These are phyloP conservation scores for Chlorella sp. DNA, from an alignment of 139 green algal species.

Conservation along the genomic window DNA sequence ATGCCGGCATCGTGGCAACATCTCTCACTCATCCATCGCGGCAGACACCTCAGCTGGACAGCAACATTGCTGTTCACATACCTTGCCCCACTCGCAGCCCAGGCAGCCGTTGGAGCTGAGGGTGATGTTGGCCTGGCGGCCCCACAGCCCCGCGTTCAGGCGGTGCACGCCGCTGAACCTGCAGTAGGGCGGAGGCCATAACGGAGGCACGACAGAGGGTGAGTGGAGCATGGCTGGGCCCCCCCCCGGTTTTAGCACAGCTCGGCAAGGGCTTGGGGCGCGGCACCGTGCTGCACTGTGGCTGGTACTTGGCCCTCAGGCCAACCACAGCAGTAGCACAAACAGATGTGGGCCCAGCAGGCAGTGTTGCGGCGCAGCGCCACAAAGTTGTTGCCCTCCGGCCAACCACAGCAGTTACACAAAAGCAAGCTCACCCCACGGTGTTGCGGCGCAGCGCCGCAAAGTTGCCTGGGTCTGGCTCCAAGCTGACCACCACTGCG, in stretches of 20 bases:
- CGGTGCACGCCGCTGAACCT: conserved; percentile 20
- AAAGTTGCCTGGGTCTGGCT: conserved; percentile 36
- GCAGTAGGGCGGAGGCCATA: not conserved
- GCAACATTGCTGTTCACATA: not conserved
- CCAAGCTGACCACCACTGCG: conserved; percentile 27
- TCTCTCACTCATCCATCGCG: too few relatives aligned
- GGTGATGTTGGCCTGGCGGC: conserved; percentile 6
- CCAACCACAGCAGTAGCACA: not conserved
- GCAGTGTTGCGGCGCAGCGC: too few relatives aligned
- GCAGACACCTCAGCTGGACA: too few relatives aligned
- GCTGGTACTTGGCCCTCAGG: too few relatives aligned
- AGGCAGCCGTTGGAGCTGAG: not conserved
- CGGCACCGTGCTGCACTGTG: not conserved
- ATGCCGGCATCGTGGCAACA: too few relatives aligned
- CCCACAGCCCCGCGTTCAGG: conserved; percentile 40
- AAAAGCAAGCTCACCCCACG: not conserved
- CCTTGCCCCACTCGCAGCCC: conserved; percentile 22
- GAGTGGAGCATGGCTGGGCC: not conserved
- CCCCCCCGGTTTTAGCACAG: too few relatives aligned
- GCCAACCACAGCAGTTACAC: too few relatives aligned
- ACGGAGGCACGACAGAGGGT: not conserved
- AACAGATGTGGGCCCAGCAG: not conserved
- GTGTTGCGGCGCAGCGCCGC: conserved; percentile 27
- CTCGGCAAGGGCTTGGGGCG: not conserved
- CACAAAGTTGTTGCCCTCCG: too few relatives aligned